Base-by-base conservation (phyloP, 2,329 filamentous ascomycete genomes). In the Tolypocladium paradoxum region DNA sequence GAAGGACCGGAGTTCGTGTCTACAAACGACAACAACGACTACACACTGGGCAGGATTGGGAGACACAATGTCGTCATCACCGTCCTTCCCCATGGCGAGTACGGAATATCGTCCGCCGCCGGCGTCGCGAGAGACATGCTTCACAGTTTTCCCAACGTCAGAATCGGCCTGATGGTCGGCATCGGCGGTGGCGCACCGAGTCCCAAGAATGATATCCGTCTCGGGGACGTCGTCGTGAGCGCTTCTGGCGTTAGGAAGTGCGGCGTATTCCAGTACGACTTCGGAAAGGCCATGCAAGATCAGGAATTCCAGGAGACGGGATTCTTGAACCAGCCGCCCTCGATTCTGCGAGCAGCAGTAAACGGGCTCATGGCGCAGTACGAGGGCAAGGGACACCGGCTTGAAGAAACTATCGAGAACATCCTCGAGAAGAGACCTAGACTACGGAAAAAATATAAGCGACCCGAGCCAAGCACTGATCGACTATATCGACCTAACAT, bases 151-250 rank as follows among this genome's bases (percentile, higher is more conserved):
- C 60, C 61, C 0, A 58, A 62, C 3, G 43, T 71, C 6, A 50
- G 58, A 11, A 53, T 68, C 5, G 61, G 62, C 1, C 48, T 51
- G 2, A 24, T 51, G 20, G 50, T 51, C 11, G 50, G 50, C 29
- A 51, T 51, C 9, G 50, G 62, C 0, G 68, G 68, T 4, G 69
- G 68, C 3, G 66, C 61, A 0, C 70, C 69, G 52, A 72, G 54
- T 43, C 0, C 3, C 0, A 51, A 60, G 4, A 53, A 65, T 18
- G 67, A 72, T 14, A 62, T 73, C 1, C 62, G 68, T 3, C 58
- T 63, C 0, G 62, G 62, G 0, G 61, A 65, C 36, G 27, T 65
- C 0, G 58, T 64, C 0, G 59, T 64, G 0, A 58, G 60, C 35
- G 27, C 37, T 2, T 43, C 38, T 1, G 7, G n/a, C 6, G 40